Evolutionary conservation across 371 early-diverging fungal genomes (phyloP).

Genomic region (Globomyces sp.): DNA sequence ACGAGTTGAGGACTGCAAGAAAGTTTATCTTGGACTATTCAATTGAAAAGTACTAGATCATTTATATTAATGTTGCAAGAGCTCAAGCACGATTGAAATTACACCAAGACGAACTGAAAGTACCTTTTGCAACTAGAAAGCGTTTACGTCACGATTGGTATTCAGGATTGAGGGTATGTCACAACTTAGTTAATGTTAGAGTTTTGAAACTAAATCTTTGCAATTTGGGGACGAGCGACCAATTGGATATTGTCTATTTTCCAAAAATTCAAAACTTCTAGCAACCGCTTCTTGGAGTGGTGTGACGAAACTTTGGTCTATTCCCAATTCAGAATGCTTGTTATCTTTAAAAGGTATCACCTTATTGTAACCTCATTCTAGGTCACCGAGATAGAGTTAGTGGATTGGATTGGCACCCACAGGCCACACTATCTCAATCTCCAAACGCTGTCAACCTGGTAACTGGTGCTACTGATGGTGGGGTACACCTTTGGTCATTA

Average conservation of each 20-base stretch:
- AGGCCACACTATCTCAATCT: constrained; percentile 65
- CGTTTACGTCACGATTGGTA: constrained; percentile 77
- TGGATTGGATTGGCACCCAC: constrained; percentile 87
- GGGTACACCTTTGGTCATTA: constrained; percentile 71
- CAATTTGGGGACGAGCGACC: constrained; percentile 93
- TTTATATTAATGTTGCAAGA: neutral
- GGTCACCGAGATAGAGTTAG: constrained; percentile 89
- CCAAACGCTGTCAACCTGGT: constrained; percentile 72
- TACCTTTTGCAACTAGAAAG: constrained; percentile 71
- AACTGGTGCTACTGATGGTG: constrained; percentile 74
- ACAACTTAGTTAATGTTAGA: constrained; percentile 31
- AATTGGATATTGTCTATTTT: constrained; percentile 71
- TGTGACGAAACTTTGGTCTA: constrained; percentile 79
- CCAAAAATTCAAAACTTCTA: constrained; percentile 74
- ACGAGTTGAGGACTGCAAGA: constrained; percentile 68
- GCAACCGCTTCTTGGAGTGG: constrained; percentile 90
- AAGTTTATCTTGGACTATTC: constrained; percentile 75
- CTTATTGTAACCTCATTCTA: neutral
- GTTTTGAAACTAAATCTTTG: constrained; percentile 71
- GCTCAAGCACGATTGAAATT: constrained; percentile 68
- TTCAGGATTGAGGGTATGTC: constrained; percentile 45
- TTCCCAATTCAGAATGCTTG: constrained; percentile 65
- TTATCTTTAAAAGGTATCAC: constrained; percentile 23
- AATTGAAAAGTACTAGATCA: constrained; percentile 52
- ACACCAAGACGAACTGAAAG: constrained; percentile 67